Percentiles rank a stretch among this genome's conserved stretches.
Conservation (phyloP, 306 rosid species). For the Acacia melanoxylon region DNA sequence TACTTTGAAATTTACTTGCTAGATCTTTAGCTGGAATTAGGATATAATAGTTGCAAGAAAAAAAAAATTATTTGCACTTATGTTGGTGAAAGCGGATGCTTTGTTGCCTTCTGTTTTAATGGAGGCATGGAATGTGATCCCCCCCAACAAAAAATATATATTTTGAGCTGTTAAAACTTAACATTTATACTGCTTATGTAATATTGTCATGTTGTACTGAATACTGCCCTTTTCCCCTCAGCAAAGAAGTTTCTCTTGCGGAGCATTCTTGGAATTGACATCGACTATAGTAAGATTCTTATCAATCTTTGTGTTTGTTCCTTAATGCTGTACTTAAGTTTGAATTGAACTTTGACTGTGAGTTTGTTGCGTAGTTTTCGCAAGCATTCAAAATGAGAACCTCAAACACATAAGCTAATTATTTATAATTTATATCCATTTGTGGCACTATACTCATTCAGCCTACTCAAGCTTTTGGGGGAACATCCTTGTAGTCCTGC, state of each 20-base stretch:
- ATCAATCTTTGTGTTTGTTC: constrained; percentile 9
- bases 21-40: neutral
- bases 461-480: constrained; percentile 6
- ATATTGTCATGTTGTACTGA: constrained; percentile 5
- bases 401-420: neutral
- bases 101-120: neutral
- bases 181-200: neutral
- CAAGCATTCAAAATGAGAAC: neutral
- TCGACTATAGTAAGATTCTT: constrained; percentile 73
- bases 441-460: neutral
- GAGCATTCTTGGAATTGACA: constrained; percentile 86
- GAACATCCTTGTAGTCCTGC: neutral
- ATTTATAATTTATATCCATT: neutral
- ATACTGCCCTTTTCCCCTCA: constrained; percentile 29
- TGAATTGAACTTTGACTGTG: neutral
- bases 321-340: constrained; percentile 7
- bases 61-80: neutral
- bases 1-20: neutral
- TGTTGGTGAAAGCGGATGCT: neutral
- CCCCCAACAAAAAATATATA: neutral
- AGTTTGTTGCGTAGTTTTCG: constrained; percentile 1
- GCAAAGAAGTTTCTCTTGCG: constrained; percentile 76
- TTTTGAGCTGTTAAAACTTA: neutral
- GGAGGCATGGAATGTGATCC: neutral
- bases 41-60: neutral